Evolutionary conservation across 2,329 filamentous ascomycete species (phyloP), one percentile per base, ranked within the genome.

Genomic region (Esteya vermicola): DNA sequence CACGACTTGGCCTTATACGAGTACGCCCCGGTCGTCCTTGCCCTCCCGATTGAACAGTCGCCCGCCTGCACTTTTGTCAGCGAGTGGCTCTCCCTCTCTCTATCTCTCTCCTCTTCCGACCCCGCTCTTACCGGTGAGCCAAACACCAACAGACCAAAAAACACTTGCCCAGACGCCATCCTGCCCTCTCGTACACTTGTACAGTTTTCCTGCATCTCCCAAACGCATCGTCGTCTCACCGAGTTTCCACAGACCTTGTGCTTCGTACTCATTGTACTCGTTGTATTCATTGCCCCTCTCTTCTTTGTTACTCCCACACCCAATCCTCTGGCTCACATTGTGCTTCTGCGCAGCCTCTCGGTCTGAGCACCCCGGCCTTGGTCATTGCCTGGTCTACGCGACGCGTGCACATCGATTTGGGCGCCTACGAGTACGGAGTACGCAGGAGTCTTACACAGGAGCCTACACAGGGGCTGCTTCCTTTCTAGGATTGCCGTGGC

Each of bases 101-200:
- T n/a, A n/a, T n/a, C n/a, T n/a, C n/a, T n/a, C n/a, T n/a, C n/a
- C n/a, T n/a, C 30, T 30, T 18, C 21, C 21, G n/a, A 23, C 35
- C 31, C 42, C 31, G 35, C 42, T 31, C 28, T 22, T 31, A 43
- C 42, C 42, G 42, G 42, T 43, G 42, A 43, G 38, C 34, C 25
- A 20, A 10, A 13, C 16, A 22, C 20, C 33, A 25, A n/a, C 21
- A 23, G 25, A 13, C n/a, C 20, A 16, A 16, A 19, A 19, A 20
- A 19, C 16, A 33, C 18, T 12, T 19, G 30, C 30, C 30, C 20
- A 5, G 20, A 23, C 33, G 7, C 33, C n/a, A 22, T 23, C 33
- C 18, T 18, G 13, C 14, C 14, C 9, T 25, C 3, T n/a, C n/a
- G n/a, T n/a, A n/a, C n/a, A n/a, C n/a, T n/a, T n/a, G n/a, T n/a